Percentiles rank a stretch among this genome's conserved stretches.
These are phyloP conservation scores for Xylaria cubensis DNA, from an alignment of 495 filamentous ascomycete species.

Conservation along the genomic window DNA sequence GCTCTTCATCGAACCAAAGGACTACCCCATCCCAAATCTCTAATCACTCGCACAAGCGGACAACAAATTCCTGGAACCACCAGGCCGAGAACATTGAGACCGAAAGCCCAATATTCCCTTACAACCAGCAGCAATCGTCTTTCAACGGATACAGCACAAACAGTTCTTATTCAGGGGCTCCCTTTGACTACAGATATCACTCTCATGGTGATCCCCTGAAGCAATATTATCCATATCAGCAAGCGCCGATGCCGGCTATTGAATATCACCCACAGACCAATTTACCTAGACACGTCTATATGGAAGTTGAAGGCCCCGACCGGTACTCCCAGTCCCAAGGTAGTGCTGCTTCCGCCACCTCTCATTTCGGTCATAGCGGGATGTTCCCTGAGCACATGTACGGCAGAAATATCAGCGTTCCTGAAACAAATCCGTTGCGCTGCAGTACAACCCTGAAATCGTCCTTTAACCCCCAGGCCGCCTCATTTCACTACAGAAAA, in stretches of 20 bases:
- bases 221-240: neutral
- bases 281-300: neutral
- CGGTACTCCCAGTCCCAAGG: neutral
- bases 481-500: neutral
- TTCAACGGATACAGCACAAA: neutral
- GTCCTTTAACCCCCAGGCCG: neutral
- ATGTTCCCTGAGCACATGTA: neutral
- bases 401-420: neutral
- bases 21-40: too few species aligned
- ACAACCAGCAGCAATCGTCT: neutral
- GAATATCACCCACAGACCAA: neutral
- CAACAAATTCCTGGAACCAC: neutral
- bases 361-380: neutral
- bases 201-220: neutral
- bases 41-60: neutral
- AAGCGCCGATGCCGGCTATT: neutral
- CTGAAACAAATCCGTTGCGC: neutral
- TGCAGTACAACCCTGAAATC: neutral
- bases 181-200: neutral
- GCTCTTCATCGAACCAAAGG: neutral
- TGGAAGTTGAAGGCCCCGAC: neutral
- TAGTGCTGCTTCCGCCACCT: neutral
- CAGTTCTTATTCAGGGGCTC: neutral
- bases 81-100: neutral
- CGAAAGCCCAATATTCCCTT: neutral